Percentiles rank a stretch among this genome's conserved stretches.
Evolutionary conservation across 2,329 filamentous ascomycete genomes (phyloP).

Genomic region (Penicillium sp.): DNA sequence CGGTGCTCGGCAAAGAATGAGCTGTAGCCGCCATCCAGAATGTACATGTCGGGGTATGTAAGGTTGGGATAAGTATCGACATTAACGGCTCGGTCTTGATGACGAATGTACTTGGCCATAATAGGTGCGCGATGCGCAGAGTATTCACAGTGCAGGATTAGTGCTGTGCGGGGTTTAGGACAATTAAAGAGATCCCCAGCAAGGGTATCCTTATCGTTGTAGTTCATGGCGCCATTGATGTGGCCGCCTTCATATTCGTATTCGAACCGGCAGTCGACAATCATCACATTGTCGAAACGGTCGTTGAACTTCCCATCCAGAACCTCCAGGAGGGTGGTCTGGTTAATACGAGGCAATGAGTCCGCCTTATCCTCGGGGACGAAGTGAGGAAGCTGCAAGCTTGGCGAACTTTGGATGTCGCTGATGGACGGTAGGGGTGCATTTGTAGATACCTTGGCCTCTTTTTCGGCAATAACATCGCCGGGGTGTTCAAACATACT

Average conservation of each 20-base stretch:
- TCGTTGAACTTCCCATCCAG: slow-evolving; percentile 82
- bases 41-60: slow-evolving; percentile 96
- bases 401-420: slow-evolving; percentile 78
- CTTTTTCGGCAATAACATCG: slow-evolving; percentile 82
- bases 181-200: slow-evolving; percentile 76
- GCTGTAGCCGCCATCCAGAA: slow-evolving; percentile 94
- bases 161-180: slow-evolving; percentile 71
- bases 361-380: slow-evolving; percentile 78
- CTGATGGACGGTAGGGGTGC: slow-evolving; percentile 73
- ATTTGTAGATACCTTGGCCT: slow-evolving; percentile 60
- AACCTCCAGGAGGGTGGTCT: slow-evolving; percentile 80
- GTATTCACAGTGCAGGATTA: slow-evolving; percentile 98
- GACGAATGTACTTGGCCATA: slow-evolving; percentile 92
- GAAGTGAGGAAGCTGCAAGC: slow-evolving; percentile 81
- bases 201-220: slow-evolving; percentile 92
- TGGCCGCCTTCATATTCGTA: slow-evolving; percentile 98
- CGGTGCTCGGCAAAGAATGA: slow-evolving; percentile 83
- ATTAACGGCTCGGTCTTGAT: slow-evolving; percentile 84
- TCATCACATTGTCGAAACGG: slow-evolving; percentile 76
- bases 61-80: slow-evolving; percentile 83
- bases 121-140: slow-evolving; percentile 94
- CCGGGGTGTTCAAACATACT: slow-evolving; percentile 97
- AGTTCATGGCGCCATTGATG: slow-evolving; percentile 91
- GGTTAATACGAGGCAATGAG: slow-evolving; percentile 83
- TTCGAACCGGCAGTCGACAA: slow-evolving; percentile 97